A percentile compares a stretch with the other conserved stretches of the same genome.
phyloP scores from a whole-genome alignment of 2,329 filamentous ascomycete genomes.

The Fusarium ambrosium region DNA sequence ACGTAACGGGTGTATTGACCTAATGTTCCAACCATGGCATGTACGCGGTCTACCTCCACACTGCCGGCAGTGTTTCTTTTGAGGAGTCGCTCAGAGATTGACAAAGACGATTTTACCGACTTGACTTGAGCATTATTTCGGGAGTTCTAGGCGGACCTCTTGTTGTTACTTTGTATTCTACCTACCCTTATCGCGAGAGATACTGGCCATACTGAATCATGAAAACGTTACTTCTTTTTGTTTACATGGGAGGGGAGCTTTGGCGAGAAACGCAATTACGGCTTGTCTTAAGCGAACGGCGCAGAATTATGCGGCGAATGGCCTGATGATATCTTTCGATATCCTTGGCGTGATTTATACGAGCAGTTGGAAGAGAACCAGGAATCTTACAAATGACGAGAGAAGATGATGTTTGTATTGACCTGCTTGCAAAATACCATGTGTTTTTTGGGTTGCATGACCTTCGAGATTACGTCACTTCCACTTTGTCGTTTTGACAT shows the following conservation, averaged over 20 bases:
- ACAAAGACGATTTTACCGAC: not conserved
- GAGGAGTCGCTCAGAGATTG: not conserved
- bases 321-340: not conserved
- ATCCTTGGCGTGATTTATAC: not conserved
- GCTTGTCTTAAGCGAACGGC: not conserved
- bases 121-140: not conserved
- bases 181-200: not conserved
- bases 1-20: not conserved
- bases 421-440: not conserved
- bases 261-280: not conserved
- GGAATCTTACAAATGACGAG: not conserved
- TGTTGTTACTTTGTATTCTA: not conserved
- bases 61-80: not conserved
- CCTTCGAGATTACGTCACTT: not conserved
- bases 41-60: not conserved
- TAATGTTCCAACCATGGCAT: not conserved
- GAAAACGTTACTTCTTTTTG: not conserved
- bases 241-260: not conserved
- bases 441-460: not conserved
- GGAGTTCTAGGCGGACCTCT: not conserved
- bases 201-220: constrained; percentile 1
- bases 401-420: not conserved
- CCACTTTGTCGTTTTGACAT: not conserved
- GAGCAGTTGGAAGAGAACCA: not conserved
- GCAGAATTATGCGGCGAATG: not conserved